phyloP scores from a whole-genome alignment of 2,329 filamentous ascomycete genomes.

The Claviceps digitariae region DNA sequence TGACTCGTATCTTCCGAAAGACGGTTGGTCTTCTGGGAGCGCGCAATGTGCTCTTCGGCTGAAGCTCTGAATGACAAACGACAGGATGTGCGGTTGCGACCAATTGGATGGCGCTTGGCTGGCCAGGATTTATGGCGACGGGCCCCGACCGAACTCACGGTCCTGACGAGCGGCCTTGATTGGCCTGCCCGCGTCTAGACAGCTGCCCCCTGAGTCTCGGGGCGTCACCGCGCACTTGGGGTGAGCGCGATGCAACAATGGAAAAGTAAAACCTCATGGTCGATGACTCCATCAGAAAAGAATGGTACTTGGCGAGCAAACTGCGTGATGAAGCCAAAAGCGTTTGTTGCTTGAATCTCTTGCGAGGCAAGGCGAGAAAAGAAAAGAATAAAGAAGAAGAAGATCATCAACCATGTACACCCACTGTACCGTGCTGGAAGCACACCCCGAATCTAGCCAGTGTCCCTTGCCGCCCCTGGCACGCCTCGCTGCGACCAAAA shows the following conservation, averaged over 20 bases:
- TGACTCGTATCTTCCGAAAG: background rate
- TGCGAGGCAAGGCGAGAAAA: too few species aligned
- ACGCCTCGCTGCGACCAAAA: background rate
- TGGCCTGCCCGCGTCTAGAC: slow-evolving; percentile 1
- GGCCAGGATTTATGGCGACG: background rate
- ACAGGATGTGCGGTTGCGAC: background rate
- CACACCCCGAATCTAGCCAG: background rate
- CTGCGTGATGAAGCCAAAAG: too few species aligned
- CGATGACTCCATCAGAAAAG: background rate
- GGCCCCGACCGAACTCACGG: background rate
- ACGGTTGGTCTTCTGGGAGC: background rate
- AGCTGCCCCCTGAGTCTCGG: background rate
- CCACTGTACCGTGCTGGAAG: background rate
- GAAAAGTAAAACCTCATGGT: too few species aligned
- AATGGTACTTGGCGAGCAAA: background rate
- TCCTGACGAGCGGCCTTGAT: background rate
- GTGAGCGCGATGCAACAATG: too few species aligned
- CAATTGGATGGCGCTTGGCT: slow-evolving; percentile 2
- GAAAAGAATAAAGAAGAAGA: background rate
- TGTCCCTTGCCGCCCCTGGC: background rate
- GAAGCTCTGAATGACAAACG: background rate
- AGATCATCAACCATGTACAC: background rate
- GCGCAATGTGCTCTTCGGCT: background rate
- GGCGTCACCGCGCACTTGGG: background rate
- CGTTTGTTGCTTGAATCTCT: too few species aligned